Base-by-base conservation (phyloP, 257 asterid species). In the Verbena officinalis region DNA sequence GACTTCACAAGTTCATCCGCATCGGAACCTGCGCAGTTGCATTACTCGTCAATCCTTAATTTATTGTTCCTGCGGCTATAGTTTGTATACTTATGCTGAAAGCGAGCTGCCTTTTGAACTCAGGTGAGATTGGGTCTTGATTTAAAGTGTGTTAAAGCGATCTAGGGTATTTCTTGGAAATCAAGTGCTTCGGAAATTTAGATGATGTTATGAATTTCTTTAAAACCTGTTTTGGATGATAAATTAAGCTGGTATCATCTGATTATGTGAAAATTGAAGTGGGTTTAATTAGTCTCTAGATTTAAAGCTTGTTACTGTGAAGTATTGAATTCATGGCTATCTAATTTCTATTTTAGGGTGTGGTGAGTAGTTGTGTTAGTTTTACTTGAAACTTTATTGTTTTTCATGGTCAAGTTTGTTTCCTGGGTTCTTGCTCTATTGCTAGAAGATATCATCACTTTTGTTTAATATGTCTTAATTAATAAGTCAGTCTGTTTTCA, bases 91-190 rank as follows among this genome's bases (percentile, higher is more conserved):
- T 36, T 30, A 52, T 58, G 74, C 67, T 50, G 42, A 0, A 23
- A 53, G 11, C 12, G 40, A 27, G 59, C 39, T 53, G 40, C 10
- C 12, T 23, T 36, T 24, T 65, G 66, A 63, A 54, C 64, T 78
- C 61, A 49, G 75, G 79, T 72, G n/a, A 17, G 56, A 34, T 64
- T 54, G 14, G 15, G 55, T 38, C 3, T 53, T 39, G 54, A 19
- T 56, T 65, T 56, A 22, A 14, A 53, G 70, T 39, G 67, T 34
- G 56, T 50, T 51, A 36, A 27, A 36, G 20, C 52, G 79, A 75
- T 75, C 79, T 70, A 21, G 31, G 53, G 4, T 48, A 36, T 53
- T 3, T 44, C 9, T 44, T n/a, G 57, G 10, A 22, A 10, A 51
- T 51, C 34, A 51, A 21, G 62, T 34, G 21, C 31, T 62, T 48